Percentiles rank a stretch among this genome's conserved stretches.
These are phyloP conservation scores for Syncephalastrum contaminatum DNA, from an alignment of 371 early-diverging fungal genomes.

Conservation along the genomic window DNA sequence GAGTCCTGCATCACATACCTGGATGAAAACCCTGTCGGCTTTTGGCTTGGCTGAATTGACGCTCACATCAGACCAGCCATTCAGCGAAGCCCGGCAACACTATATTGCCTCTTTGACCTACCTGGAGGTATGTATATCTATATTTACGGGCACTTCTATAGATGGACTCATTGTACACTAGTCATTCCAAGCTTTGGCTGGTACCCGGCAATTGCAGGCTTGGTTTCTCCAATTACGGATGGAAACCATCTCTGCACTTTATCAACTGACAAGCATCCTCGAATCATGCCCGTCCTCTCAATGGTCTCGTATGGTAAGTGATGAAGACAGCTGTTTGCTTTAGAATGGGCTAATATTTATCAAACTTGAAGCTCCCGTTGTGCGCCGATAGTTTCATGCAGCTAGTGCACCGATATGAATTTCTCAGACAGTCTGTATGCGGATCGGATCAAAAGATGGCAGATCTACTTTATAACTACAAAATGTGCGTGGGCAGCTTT, in stretches of 20 bases:
- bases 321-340: not conserved
- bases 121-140: slow-evolving; percentile 7
- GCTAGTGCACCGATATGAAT: not conserved
- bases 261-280: slow-evolving; percentile 6
- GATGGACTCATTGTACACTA: slow-evolving; percentile 10
- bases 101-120: slow-evolving; percentile 1
- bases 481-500: too few relatives aligned
- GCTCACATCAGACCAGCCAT: not conserved
- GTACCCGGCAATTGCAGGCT: slow-evolving; percentile 17
- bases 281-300: not conserved
- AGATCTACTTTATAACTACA: too few relatives aligned
- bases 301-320: not conserved
- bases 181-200: slow-evolving; percentile 30
- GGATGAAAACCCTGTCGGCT: slow-evolving; percentile 28
- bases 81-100: not conserved
- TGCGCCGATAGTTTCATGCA: too few relatives aligned
- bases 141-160: slow-evolving; percentile 14
- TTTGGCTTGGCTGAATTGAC: slow-evolving; percentile 30
- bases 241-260: slow-evolving; percentile 28
- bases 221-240: slow-evolving; percentile 39
- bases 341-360: not conserved
- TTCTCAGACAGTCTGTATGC: too few relatives aligned
- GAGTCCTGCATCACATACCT: slow-evolving; percentile 28
- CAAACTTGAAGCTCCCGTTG: not conserved
- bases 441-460: too few relatives aligned